These are phyloP conservation scores for Ceratobasidium sp. DNA, from an alignment of 1,284 basidiomycete species.

Conservation along the genomic window DNA sequence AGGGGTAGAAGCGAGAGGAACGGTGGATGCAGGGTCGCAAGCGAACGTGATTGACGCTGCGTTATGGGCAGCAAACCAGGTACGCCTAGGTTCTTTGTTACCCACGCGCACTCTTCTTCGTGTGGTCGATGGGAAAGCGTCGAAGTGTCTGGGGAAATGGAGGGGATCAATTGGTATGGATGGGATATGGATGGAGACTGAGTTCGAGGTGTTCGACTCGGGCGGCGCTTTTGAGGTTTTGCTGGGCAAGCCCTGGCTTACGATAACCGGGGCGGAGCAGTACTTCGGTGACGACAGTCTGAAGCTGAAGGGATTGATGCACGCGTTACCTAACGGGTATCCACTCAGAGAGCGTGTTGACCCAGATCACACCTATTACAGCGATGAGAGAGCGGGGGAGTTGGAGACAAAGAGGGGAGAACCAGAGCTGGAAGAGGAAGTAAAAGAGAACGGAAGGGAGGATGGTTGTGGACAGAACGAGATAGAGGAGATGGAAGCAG, in stretches of 20 bases:
- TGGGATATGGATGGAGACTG: constrained; percentile 45
- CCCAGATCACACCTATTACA: too few species aligned
- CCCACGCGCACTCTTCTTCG: constrained; percentile 50
- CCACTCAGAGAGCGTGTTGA: background rate
- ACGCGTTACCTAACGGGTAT: background rate
- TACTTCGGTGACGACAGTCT: constrained; percentile 53
- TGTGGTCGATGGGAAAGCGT: constrained; percentile 56
- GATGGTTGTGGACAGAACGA: background rate
- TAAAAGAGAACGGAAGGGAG: background rate
- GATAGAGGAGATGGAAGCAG: too few species aligned
- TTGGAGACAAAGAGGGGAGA: background rate
- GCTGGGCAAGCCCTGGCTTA: constrained; percentile 56
- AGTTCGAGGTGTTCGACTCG: constrained; percentile 58
- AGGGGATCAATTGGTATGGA: constrained; percentile 51
- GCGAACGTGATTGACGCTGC: constrained; percentile 52
- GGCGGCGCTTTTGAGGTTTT: constrained; percentile 56
- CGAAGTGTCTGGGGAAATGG: constrained; percentile 54
- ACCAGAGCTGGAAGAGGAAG: background rate
- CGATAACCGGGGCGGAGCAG: constrained; percentile 52
- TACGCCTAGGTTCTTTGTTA: constrained; percentile 46
- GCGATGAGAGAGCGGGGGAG: background rate
- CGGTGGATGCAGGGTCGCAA: constrained; percentile 56
- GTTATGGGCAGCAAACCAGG: constrained; percentile 50
- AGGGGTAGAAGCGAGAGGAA: background rate
- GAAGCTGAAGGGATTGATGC: background rate